phyloP scores from a whole-genome alignment of 192 early-diverging fungal species.

The Backusella australiensis region DNA sequence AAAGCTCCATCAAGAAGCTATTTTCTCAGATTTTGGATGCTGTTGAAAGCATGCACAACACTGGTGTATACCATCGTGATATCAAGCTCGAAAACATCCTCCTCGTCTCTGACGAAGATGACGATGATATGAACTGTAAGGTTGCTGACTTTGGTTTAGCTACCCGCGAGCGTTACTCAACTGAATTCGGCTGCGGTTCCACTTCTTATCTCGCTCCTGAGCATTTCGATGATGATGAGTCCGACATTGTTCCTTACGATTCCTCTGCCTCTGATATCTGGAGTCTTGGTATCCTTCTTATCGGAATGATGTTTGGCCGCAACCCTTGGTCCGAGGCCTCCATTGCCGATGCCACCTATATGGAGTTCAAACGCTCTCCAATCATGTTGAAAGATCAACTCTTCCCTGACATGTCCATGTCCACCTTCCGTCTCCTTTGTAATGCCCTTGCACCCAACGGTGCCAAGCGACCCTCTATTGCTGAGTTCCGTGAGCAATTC shows the following conservation, averaged over 20 bases:
- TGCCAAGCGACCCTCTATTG: slow-evolving; percentile 37
- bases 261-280: slow-evolving; percentile 73
- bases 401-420: slow-evolving; percentile 48
- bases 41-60: slow-evolving; percentile 72
- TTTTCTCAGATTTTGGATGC: slow-evolving; percentile 84
- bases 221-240: slow-evolving; percentile 39
- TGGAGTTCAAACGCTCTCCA: slow-evolving; percentile 46
- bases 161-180: slow-evolving; percentile 68
- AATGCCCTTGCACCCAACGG: slow-evolving; percentile 45
- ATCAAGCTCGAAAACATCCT: slow-evolving; percentile 94
- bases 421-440: slow-evolving; percentile 42
- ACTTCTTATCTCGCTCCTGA: slow-evolving; percentile 90
- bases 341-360: slow-evolving; percentile 45
- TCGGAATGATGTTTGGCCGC: slow-evolving; percentile 74
- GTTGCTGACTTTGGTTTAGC: slow-evolving; percentile 96
- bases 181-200: slow-evolving; percentile 86
- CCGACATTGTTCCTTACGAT: slow-evolving; percentile 40
- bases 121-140: slow-evolving; percentile 41
- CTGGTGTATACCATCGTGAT: slow-evolving; percentile 90
- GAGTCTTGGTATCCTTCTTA: slow-evolving; percentile 74
- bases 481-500: slow-evolving; percentile 31
- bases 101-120: slow-evolving; percentile 29
- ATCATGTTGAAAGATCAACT: slow-evolving; percentile 46
- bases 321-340: slow-evolving; percentile 76
- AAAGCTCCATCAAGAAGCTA: slow-evolving; percentile 53